Base-by-base conservation (phyloP, 2,329 filamentous ascomycete genomes). In the Orbilia oligospora region DNA sequence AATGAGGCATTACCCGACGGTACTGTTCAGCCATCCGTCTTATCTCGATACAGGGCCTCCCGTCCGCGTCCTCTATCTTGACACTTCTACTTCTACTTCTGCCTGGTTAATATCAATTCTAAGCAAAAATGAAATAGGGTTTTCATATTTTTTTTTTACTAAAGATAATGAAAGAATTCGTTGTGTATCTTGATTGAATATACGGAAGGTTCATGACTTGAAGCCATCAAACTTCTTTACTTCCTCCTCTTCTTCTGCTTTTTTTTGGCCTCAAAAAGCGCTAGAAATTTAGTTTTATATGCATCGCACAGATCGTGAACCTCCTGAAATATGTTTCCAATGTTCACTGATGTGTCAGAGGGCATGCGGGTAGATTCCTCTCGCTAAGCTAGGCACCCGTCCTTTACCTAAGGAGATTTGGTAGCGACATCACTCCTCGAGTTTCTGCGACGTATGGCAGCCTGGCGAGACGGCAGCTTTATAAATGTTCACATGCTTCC, bases 371-470 rank as follows among this genome's bases (percentile, higher is more conserved):
- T 44, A 61, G 56, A 44, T 44, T 61, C 36, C 36, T 27, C 56
- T 61, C 56, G 56, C 56, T 61, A 61, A 61, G 36, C 10, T 61
- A 61, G 56, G 56, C 56, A 61, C 18, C 56, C 56, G 56, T 44
- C 44, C 56, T 33, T 44, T 41, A 44, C 56, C 56, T 61, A 41
- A 61, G 56, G 36, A 20, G 36, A 56, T 24, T 61, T 44, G 36
- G 56, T 61, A 61, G 56, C 56, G 56, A 61, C 56, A 12, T 10
- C 36, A 33, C 20, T n/a, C 5, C n/a, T 38, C 56, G 18, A 33
- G 33, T 36, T 61, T 27, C 24, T 58, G 53, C 36, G 36, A 44
- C 36, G 36, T 61, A 61, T 30, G 33, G 56, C 56, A 61, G 56
- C 56, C 56, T 61, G 36, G 56, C 18, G 12, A 61, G 10, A 61